These are phyloP conservation scores for Sarcodon aspratus DNA, from an alignment of 768 basidiomycete genomes.

Conservation along the genomic window DNA sequence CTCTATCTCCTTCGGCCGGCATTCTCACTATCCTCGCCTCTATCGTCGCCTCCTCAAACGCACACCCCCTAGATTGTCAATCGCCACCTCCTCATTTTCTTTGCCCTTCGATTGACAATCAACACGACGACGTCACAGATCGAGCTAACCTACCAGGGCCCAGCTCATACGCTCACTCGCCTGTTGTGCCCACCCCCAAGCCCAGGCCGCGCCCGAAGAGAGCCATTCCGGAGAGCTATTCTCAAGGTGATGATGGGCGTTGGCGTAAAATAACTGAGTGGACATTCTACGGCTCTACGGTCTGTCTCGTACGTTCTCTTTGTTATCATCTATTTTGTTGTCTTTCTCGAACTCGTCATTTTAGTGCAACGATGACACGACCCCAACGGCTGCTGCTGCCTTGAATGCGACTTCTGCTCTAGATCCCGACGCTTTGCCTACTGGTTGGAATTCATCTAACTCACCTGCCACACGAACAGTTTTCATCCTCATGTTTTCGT, in stretches of 20 bases:
- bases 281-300: constrained; percentile 61
- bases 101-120: constrained; percentile 28
- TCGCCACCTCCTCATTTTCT: constrained; percentile 44
- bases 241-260: constrained; percentile 36
- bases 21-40: constrained; percentile 45
- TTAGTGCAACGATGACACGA: constrained; percentile 12
- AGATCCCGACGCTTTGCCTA: constrained; percentile 5
- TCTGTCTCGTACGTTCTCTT: constrained; percentile 36
- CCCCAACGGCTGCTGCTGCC: constrained; percentile 46
- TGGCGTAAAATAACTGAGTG: constrained; percentile 48
- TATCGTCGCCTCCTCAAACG: constrained; percentile 31
- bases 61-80: constrained; percentile 27
- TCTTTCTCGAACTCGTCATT: constrained; percentile 7
- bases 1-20: constrained; percentile 15
- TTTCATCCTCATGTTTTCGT: constrained; percentile 39
- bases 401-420: not conserved
- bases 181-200: not conserved
- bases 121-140: not conserved
- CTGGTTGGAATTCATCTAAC: constrained; percentile 10
- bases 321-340: constrained; percentile 1
- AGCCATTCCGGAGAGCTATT: constrained; percentile 43
- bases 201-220: constrained; percentile 6
- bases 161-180: constrained; percentile 4
- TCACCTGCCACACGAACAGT: constrained; percentile 8
- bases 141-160: constrained; percentile 2